A percentile compares a stretch with the other conserved stretches of the same genome.
Conservation (phyloP, 2,329 filamentous ascomycete genomes). For the Verticillium zaregamsianum region DNA sequence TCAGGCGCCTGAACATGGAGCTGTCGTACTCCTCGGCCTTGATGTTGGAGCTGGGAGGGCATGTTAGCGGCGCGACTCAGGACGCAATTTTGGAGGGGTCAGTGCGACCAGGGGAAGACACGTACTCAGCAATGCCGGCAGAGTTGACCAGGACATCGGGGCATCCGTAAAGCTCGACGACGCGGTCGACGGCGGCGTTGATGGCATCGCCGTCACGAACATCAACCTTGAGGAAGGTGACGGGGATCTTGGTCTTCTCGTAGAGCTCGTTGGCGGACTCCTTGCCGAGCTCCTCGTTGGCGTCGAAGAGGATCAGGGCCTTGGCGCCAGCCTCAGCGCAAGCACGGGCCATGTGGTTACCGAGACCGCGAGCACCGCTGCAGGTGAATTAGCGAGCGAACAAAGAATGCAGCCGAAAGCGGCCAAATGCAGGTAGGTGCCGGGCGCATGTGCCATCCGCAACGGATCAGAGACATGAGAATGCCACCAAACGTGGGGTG, state of each 20-base stretch:
- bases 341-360: slow-evolving; percentile 75
- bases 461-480: slow-evolving; percentile 4
- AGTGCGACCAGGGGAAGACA: slow-evolving; percentile 28
- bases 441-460: slow-evolving; percentile 28
- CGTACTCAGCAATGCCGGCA: slow-evolving; percentile 67
- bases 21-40: slow-evolving; percentile 74
- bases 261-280: slow-evolving; percentile 65
- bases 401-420: not conserved
- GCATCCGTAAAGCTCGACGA: slow-evolving; percentile 62
- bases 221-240: slow-evolving; percentile 75
- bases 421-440: not conserved
- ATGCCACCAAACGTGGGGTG: not conserved
- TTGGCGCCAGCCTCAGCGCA: slow-evolving; percentile 72
- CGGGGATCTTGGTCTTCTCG: slow-evolving; percentile 67
- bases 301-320: slow-evolving; percentile 71
- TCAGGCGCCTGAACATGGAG: slow-evolving; percentile 71
- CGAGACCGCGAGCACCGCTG: slow-evolving; percentile 66
- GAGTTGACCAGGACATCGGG: slow-evolving; percentile 77
- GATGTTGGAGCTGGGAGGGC: slow-evolving; percentile 60
- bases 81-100: slow-evolving; percentile 1
- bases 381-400: not conserved
- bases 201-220: slow-evolving; percentile 69
- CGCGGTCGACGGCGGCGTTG: slow-evolving; percentile 62
- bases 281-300: slow-evolving; percentile 71
- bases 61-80: slow-evolving; percentile 6